Evolutionary conservation across 371 early-diverging fungal species (phyloP), one percentile per base, ranked within the genome.

Genomic region (Rhizomucor pusillus): DNA sequence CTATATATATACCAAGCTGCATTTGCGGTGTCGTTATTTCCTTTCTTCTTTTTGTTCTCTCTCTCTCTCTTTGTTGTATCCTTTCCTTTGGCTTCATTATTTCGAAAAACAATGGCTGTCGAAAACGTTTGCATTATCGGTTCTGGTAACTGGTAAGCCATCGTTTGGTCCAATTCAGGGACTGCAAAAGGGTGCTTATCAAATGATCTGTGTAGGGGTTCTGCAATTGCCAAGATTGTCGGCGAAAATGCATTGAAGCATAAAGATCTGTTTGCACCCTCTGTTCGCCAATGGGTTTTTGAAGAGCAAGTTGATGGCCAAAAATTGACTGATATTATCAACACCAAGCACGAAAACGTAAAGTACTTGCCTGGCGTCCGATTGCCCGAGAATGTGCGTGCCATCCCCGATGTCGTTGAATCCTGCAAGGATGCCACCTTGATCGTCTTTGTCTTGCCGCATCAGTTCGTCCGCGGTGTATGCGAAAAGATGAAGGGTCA

Each of bases 221-320:
- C 95, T 34, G 93, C 94, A 14, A 91, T 97, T 52, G 93, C 97
- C 47, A 92, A 92, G 77, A 90, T 99, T 53, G 77, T 98, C 25
- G 98, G 94, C 40, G 69, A 76, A 60, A 98, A 97, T 70, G 90
- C 93, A 37, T 46, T 54, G 43, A 67, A 75, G 45, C 77, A 80
- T 47, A 65, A 71, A n/a, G 76, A 80, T 40, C 55, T 88, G 44
- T 91, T 93, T 70, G 87, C 93, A 68, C 62, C 71, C 29, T 80
- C 87, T 47, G 93, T 98, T 41, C 88, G 84, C 54, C 89, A 97
- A 85, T 99, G 97, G 97, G 95, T 95, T n/a, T 95, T 84, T 77
- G 93, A 95, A 67, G 98, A 98, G 70, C 58, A 65, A 39, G 77
- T 94, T 45, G 77, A 94, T 40, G 93, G 91, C 34, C 67, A 85